Evolutionary conservation across 805 yeast genomes (phyloP).

Genomic region (Jamesozyma gamospora): DNA sequence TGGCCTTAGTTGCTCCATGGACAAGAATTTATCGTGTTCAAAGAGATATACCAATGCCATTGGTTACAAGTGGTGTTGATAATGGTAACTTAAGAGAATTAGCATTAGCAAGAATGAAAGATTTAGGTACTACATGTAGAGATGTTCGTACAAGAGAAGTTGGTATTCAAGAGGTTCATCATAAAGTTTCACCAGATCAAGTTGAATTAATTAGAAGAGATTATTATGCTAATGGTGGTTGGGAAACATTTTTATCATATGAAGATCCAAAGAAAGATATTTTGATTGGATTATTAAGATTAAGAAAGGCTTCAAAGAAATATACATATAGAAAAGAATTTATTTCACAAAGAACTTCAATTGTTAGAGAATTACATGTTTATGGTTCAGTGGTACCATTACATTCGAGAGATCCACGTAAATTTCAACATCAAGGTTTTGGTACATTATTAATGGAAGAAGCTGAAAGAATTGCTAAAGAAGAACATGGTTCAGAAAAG

Average conservation of each 20-base stretch:
- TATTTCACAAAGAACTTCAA: conserved; percentile 71
- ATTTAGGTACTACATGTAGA: conserved; percentile 90
- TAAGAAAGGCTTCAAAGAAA: conserved; percentile 80
- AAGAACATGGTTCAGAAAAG: conserved; percentile 88
- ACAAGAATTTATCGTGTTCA: conserved; percentile 97
- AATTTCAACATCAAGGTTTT: conserved; percentile 98
- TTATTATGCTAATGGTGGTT: conserved; percentile 94
- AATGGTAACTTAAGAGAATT: conserved; percentile 93
- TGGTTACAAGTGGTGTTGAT: conserved; percentile 95
- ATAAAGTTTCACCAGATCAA: conserved; percentile 92
- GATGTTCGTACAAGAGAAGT: conserved; percentile 97
- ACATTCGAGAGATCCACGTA: conserved; percentile 92
- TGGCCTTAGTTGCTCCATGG: conserved; percentile 98
- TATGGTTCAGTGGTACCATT: conserved; percentile 96
- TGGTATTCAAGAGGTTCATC: conserved; percentile 97
- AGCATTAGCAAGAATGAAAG: conserved; percentile 95
- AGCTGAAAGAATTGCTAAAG: conserved; percentile 90
- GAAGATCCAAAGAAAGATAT: conserved; percentile 97
- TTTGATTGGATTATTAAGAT: conserved; percentile 77
- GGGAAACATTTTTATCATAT: conserved; percentile 94
- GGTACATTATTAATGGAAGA: conserved; percentile 97
- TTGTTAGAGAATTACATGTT: conserved; percentile 95
- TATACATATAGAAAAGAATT: conserved; percentile 88
- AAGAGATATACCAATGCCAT: conserved; percentile 98
- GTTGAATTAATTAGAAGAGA: conserved; percentile 92